Percentiles rank a stretch among this genome's conserved stretches.
phyloP scores from a whole-genome alignment of 2,329 filamentous ascomycete genomes.

The Colletotrichum sp. region DNA sequence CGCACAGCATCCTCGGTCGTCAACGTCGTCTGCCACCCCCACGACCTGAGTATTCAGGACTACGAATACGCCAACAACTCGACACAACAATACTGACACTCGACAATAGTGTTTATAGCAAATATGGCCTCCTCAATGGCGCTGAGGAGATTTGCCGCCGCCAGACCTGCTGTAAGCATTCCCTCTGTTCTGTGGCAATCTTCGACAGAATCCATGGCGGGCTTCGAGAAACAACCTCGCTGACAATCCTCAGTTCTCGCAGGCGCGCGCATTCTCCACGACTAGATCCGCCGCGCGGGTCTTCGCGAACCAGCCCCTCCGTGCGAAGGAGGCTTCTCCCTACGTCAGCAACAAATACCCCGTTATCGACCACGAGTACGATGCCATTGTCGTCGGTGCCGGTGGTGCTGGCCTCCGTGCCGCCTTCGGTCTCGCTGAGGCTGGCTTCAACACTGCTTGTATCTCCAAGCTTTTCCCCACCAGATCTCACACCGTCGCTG shows the following conservation, averaged over 20 bases:
- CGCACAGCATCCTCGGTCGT: neutral
- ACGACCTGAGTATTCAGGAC: neutral
- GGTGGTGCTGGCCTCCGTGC: slow-evolving; percentile 83
- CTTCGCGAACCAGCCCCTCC: slow-evolving; percentile 82
- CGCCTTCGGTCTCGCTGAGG: slow-evolving; percentile 85
- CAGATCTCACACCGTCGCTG: slow-evolving; percentile 83
- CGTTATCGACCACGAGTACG: slow-evolving; percentile 98
- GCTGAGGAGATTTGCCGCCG: slow-evolving; percentile 64
- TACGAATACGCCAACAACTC: neutral
- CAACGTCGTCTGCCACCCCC: neutral
- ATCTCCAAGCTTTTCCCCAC: slow-evolving; percentile 89
- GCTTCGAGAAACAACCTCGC: slow-evolving; percentile 2
- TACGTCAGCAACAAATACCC: slow-evolving; percentile 91
- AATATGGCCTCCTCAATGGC: slow-evolving; percentile 69
- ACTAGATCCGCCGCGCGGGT: slow-evolving; percentile 84
- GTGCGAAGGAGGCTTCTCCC: slow-evolving; percentile 91
- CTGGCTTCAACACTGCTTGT: slow-evolving; percentile 88
- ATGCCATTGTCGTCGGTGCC: slow-evolving; percentile 91
- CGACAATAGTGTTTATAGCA: slow-evolving; percentile 14
- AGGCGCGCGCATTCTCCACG: slow-evolving; percentile 83
- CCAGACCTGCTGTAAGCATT: slow-evolving; percentile 59
- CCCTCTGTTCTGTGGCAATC: neutral
- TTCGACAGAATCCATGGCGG: slow-evolving; percentile 24
- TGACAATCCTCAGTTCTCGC: slow-evolving; percentile 59
- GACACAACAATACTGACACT: neutral